Evolutionary conservation across 2,329 filamentous ascomycete genomes (phyloP), one percentile per base, ranked within the genome.

Genomic region (Calonectria pseudoturangicola): DNA sequence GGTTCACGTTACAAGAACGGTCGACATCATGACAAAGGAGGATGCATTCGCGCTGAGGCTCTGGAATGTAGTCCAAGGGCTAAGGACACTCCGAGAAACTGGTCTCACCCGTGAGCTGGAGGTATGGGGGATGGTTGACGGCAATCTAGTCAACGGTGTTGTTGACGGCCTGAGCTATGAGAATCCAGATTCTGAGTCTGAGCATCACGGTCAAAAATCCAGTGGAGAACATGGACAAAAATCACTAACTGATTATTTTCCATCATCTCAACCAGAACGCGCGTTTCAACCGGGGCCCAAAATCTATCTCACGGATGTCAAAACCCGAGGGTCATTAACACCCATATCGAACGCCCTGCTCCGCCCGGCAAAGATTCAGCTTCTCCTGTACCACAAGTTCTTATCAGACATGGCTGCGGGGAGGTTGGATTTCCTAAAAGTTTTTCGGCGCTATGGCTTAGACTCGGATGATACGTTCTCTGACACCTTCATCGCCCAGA

Each of bases 1-100:
- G 81, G 92, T 98, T 0, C 94, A 98, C 80, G 92, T 89, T 0
- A 92, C 93, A 0, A 93, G 98, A 0, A 88, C 89, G 3, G 90
- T 98, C 4, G 91, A 93, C 21, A 88, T 95, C 2, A 84, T 88
- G 39, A 95, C 90, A 3, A 94, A 92, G 73, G 96, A 98, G 81
- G 97, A 99, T 79, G 88, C 88, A 0, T 95, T 96, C 84, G 97
- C 94, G 0, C 83, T 98, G 71, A 89, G 92, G 72, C 88, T 98
- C 58, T 98, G 96, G 95, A 98, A 98, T 82, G 88, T 97, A 12
- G 93, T 98, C 41, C 94, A 98, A 80, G 95, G 96, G 0, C 81
- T 98, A 63, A 90, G 94, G 21, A 95, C 92, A 1, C 85, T 96
- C 66, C 88, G 93, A 6, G 90, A 93, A 15, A 92, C 88, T 1